phyloP scores from a whole-genome alignment of 2,329 filamentous ascomycete genomes.

The Simplicillium sp. region DNA sequence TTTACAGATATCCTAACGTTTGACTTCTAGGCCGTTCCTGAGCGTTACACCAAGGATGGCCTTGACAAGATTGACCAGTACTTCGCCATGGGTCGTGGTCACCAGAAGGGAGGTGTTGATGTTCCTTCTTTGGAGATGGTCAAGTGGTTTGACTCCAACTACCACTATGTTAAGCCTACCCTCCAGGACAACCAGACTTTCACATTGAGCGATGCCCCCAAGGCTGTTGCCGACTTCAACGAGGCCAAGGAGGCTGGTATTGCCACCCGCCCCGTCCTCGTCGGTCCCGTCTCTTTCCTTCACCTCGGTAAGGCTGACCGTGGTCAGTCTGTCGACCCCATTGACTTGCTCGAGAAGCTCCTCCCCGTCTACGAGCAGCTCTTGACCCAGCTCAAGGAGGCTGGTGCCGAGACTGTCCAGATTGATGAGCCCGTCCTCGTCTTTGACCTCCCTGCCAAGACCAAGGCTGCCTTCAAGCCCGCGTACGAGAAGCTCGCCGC shows the following conservation, averaged over 20 bases:
- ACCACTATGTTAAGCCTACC: conserved; percentile 99
- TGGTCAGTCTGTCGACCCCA: conserved; percentile 84
- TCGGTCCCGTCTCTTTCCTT: conserved; percentile 96
- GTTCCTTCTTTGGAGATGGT: conserved; percentile 97
- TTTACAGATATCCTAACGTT: too few relatives aligned
- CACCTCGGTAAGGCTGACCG: conserved; percentile 97
- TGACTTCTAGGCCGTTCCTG: conserved; percentile 63
- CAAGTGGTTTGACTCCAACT: conserved; percentile 99
- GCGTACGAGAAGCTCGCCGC: conserved; percentile 81
- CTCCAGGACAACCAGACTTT: conserved; percentile 96
- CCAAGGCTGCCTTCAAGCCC: conserved; percentile 96
- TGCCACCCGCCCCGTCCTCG: conserved; percentile 81
- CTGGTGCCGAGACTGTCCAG: conserved; percentile 92
- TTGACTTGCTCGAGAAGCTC: conserved; percentile 87
- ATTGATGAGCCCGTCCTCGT: conserved; percentile 97
- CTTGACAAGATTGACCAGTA: conserved; percentile 89
- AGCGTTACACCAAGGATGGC: conserved; percentile 85
- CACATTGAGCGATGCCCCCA: conserved; percentile 77
- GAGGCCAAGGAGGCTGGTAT: conserved; percentile 98
- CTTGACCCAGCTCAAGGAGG: conserved; percentile 85
- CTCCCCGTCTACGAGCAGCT: conserved; percentile 92
- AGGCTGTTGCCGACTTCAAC: conserved; percentile 88
- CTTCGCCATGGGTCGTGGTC: conserved; percentile 99
- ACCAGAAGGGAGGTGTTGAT: conserved; percentile 90
- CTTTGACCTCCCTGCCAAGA: conserved; percentile 81